Evolutionary conservation across 169 alveolate species (phyloP).

Genomic region (Besnoitia besnoiti): DNA sequence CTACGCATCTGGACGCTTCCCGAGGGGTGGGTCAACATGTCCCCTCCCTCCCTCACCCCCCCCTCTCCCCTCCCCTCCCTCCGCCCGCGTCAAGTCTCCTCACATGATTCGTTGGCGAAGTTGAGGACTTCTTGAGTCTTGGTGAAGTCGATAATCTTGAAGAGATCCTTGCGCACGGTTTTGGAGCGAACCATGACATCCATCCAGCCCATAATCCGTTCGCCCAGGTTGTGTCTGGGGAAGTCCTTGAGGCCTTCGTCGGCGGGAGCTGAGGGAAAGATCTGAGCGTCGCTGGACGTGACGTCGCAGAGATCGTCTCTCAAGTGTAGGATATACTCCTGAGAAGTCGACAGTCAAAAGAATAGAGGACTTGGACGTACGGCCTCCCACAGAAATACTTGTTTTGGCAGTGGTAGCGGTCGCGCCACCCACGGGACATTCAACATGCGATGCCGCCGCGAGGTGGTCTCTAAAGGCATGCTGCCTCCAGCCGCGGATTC

Average conservation of each 20-base stretch:
- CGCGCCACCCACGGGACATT: no score
- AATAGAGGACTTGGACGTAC: background rate
- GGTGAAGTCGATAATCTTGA: slow-evolving; percentile 11
- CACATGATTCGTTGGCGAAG: background rate
- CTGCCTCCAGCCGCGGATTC: no score
- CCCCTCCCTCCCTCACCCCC: no score
- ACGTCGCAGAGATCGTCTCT: slow-evolving; percentile 30
- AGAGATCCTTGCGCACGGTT: background rate
- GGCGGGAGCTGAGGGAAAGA: slow-evolving; percentile 3
- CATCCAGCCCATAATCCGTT: slow-evolving; percentile 12
- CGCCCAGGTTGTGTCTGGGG: slow-evolving; percentile 23
- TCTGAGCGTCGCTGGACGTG: slow-evolving; percentile 2
- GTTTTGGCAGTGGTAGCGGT: no score
- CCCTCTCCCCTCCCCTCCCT: no score
- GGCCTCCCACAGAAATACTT: background rate
- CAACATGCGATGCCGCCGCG: no score
- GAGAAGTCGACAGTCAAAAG: background rate
- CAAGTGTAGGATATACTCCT: slow-evolving; percentile 12
- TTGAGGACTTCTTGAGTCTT: background rate
- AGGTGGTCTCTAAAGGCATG: no score
- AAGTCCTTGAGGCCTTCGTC: background rate
- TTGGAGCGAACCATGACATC: background rate
- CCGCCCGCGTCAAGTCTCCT: no score
- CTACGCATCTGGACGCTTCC: background rate
- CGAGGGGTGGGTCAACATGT: no score